phyloP scores from a whole-genome alignment of 352 stramenopile species.

The Pythium dissotocum region DNA sequence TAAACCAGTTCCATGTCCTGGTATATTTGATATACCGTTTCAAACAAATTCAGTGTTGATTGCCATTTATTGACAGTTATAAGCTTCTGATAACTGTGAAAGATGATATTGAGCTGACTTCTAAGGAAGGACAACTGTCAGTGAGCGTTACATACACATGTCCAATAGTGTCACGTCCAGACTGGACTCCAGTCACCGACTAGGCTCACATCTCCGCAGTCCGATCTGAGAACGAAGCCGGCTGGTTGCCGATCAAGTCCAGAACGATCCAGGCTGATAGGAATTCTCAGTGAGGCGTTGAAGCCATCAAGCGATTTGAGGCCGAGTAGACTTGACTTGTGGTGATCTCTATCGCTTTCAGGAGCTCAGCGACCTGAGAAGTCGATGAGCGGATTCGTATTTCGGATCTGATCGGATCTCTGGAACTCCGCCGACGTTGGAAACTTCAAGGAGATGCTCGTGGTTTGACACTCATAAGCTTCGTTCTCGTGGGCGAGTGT shows the following conservation, averaged over 20 bases:
- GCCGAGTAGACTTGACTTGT: neutral
- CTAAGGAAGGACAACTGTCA: neutral
- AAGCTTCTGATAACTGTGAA: neutral
- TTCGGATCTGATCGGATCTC: neutral
- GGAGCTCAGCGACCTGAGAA: no score
- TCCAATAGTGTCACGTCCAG: neutral
- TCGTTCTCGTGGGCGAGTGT: neutral
- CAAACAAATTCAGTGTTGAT: neutral
- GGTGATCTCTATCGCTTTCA: neutral
- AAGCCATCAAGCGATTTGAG: neutral
- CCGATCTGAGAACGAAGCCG: neutral
- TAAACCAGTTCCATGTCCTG: neutral
- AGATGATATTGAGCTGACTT: neutral
- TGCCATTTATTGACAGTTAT: no score
- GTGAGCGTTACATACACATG: neutral
- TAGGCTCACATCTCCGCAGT: neutral
- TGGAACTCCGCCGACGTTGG: neutral
- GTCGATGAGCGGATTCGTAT: no score
- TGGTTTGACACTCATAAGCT: neutral
- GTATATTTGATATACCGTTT: neutral
- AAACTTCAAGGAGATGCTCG: neutral
- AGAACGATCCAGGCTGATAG: neutral
- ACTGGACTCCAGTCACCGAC: neutral
- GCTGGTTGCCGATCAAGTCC: neutral
- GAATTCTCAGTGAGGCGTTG: neutral